Conservation (phyloP, 2,329 filamentous ascomycete species). For the Coniosporium tulheliwenetii region DNA sequence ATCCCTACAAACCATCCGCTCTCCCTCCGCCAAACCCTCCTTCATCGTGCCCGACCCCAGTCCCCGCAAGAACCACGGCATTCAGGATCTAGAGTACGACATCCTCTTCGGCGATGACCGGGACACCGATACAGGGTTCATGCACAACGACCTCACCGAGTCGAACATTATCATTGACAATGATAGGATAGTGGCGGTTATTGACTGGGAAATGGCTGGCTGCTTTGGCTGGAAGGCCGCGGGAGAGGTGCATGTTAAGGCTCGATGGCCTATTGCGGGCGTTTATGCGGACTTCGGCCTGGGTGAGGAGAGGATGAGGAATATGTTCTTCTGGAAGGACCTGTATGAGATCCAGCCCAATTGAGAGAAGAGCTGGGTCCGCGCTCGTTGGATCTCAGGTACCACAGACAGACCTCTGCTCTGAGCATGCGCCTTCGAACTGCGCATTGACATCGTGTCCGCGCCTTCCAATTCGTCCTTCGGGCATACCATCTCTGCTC, state of each 20-base stretch:
- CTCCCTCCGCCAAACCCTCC: constrained; percentile 5
- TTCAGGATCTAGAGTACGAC: constrained; percentile 17
- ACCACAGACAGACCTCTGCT: no score
- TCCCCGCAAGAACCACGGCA: constrained; percentile 12
- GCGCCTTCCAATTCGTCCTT: no score
- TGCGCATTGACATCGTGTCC: no score
- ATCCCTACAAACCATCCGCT: constrained; percentile 13
- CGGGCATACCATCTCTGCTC: no score
- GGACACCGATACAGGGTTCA: constrained; percentile 16
- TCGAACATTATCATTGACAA: constrained; percentile 24
- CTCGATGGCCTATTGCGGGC: constrained; percentile 9
- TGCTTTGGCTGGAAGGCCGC: constrained; percentile 16
- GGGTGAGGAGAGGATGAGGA: not conserved
- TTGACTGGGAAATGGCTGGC: constrained; percentile 29
- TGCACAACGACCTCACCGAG: constrained; percentile 24
- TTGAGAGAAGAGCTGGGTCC: no score
- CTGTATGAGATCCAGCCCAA: not conserved
- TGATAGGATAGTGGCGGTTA: constrained; percentile 22
- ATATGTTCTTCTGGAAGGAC: constrained; percentile 1
- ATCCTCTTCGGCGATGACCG: constrained; percentile 14
- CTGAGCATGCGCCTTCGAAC: no score
- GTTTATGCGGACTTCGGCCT: constrained; percentile 7
- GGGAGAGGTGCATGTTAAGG: constrained; percentile 8
- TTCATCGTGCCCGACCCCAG: constrained; percentile 10
- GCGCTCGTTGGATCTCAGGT: no score